Conservation (phyloP, 2,329 filamentous ascomycete species). For the Pseudohalonectria lignicola region DNA sequence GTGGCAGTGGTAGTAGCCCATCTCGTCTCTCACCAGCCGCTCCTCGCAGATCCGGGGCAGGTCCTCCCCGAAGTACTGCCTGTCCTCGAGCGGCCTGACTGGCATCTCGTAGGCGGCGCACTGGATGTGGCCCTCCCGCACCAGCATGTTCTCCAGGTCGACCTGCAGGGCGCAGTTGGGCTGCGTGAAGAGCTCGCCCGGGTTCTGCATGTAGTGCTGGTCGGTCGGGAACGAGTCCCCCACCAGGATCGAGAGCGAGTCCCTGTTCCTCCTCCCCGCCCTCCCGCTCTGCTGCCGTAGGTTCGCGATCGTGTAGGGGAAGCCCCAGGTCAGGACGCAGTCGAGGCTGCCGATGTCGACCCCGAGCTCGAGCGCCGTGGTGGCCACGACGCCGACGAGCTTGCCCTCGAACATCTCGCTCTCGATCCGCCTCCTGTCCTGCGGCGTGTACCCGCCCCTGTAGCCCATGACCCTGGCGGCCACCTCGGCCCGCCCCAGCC, state of each 20-base stretch:
- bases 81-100: constrained; percentile 66
- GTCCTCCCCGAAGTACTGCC: constrained; percentile 66
- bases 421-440: constrained; percentile 82
- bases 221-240: constrained; percentile 86
- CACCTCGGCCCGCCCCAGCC: constrained; percentile 64
- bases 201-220: constrained; percentile 95
- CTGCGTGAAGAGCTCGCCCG: constrained; percentile 84
- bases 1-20: constrained; percentile 85
- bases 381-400: constrained; percentile 85
- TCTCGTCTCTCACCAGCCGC: constrained; percentile 59
- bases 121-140: constrained; percentile 88
- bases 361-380: constrained; percentile 83
- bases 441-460: constrained; percentile 84
- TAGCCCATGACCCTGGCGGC: constrained; percentile 85
- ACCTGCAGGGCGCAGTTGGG: constrained; percentile 84
- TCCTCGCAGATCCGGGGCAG: constrained; percentile 62
- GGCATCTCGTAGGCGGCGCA: constrained; percentile 95
- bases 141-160: constrained; percentile 82
- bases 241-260: constrained; percentile 81
- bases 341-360: constrained; percentile 93
- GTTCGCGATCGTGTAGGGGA: constrained; percentile 92
- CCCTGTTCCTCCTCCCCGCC: constrained; percentile 83
- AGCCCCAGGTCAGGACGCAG: constrained; percentile 86
- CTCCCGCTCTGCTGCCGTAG: constrained; percentile 89
- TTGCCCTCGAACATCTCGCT: constrained; percentile 96